Conservation (phyloP, 148 eudicot species). For the Rhododendron griersonianum region DNA sequence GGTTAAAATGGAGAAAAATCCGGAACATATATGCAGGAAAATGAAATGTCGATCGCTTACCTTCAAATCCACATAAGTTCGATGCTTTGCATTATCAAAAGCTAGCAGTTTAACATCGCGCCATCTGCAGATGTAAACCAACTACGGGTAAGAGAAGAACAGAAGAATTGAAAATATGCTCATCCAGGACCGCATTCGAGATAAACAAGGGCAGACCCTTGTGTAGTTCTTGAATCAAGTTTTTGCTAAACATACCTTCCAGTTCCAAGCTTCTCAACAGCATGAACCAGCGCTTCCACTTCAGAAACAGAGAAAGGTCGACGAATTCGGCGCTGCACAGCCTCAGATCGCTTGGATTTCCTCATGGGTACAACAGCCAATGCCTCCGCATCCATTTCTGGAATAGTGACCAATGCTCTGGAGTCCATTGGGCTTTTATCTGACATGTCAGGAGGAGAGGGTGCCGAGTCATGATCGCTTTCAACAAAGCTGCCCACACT, state of each 20-base stretch:
- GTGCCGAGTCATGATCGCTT: slow-evolving; percentile 90
- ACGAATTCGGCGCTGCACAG: slow-evolving; percentile 87
- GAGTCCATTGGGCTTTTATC: slow-evolving; percentile 57
- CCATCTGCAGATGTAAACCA: slow-evolving; percentile 55
- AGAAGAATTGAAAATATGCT: not conserved
- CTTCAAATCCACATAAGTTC: slow-evolving; percentile 96
- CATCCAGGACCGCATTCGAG: not conserved
- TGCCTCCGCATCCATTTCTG: slow-evolving; percentile 49
- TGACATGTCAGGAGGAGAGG: slow-evolving; percentile 56
- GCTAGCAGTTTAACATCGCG: slow-evolving; percentile 90
- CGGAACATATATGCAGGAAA: not conserved
- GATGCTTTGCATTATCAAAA: slow-evolving; percentile 84
- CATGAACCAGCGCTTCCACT: slow-evolving; percentile 94
- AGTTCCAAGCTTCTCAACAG: slow-evolving; percentile 97
- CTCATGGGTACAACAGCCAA: slow-evolving; percentile 48
- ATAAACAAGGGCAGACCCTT: not conserved
- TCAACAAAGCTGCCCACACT: slow-evolving; percentile 50
- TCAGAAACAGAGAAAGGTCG: slow-evolving; percentile 92
- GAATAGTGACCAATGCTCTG: slow-evolving; percentile 50
- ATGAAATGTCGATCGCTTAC: slow-evolving; percentile 27
- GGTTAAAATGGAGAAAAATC: not conserved
- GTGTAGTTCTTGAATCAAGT: not conserved
- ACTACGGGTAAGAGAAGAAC: slow-evolving; percentile 1
- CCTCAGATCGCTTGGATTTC: slow-evolving; percentile 64
- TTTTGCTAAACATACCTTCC: slow-evolving; percentile 58